Evolutionary conservation across 192 early-diverging fungal species (phyloP).

Genomic region (Coemansia sp.): DNA sequence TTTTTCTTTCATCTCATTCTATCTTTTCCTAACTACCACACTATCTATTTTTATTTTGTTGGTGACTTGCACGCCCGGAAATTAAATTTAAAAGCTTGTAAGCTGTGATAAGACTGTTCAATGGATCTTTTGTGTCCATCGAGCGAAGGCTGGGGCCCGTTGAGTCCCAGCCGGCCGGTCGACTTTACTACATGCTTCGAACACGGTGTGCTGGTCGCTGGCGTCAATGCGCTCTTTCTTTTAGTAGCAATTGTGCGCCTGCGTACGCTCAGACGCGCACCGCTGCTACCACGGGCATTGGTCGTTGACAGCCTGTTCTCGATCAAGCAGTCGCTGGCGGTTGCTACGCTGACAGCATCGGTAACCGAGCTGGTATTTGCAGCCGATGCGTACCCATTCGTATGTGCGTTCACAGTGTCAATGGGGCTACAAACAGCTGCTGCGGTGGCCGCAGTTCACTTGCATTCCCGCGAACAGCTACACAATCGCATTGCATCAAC

Average conservation of each 20-base stretch:
- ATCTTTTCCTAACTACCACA: no score
- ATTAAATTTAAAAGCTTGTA: no score
- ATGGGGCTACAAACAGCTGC: conserved; percentile 30
- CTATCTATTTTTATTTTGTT: no score
- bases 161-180: conserved; percentile 23
- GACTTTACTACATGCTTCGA: conserved; percentile 49
- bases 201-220: conserved; percentile 22
- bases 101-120: not conserved
- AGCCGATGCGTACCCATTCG: not conserved
- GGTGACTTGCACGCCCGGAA: no score
- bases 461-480: conserved; percentile 33
- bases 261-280: not conserved
- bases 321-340: conserved; percentile 12
- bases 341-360: conserved; percentile 18
- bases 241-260: conserved; percentile 8
- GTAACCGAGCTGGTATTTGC: conserved; percentile 15
- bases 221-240: conserved; percentile 19
- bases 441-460: conserved; percentile 10
- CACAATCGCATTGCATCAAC: conserved; percentile 27
- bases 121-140: conserved; percentile 31
- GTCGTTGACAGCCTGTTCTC: conserved; percentile 6
- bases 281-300: conserved; percentile 1
- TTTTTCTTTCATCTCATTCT: no score
- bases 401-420: conserved; percentile 12
- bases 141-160: conserved; percentile 44